Evolutionary conservation across 345 rosid species (phyloP), one percentile per base, ranked within the genome.

Genomic region (Dimocarpus longan): DNA sequence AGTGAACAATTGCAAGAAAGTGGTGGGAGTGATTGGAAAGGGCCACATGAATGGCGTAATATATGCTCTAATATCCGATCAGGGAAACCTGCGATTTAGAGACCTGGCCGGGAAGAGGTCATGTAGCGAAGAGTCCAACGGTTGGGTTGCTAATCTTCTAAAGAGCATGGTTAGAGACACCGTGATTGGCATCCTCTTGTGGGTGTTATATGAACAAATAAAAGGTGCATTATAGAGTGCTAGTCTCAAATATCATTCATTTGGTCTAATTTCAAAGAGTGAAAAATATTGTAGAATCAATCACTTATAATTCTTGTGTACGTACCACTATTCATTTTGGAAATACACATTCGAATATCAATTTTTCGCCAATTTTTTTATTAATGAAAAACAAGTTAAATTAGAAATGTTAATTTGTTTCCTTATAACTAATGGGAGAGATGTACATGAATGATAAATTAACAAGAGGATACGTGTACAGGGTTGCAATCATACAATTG

Each of bases 1-100:
- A 0, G 97, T 93, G 86, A 90, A 91, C 73, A 89, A 86, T 40
- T 83, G 93, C 62, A 90, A 86, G 86, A 88, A 80, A 40, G 97
- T 95, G 80, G 97, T 90, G 74, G 97, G 96, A 39, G 91, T 91
- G 78, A 90, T 89, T 0, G 99, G 99, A 44, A 92, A 85, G 76
- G 95, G 98, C 52, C 99, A 93, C 78, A 87, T 93, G 94, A 95
- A 91, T 8, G 96, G 98, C 10, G 93, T 95, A 68, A 86, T 93
- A 66, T 92, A 92, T 50, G 89, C 99, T 6, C 77, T 95, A 39
- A 81, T 91, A 6, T 92, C 98, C 0, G 96, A 95, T 69, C 88
- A 75, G 46, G 96, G 98, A 10, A 82, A 92, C 80, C 83, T 93
- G 81, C 81, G 97, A 84, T 93, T 89, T 76, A 80, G 89, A 7